Evolutionary conservation across 2,329 filamentous ascomycete species (phyloP).

Genomic region (Penicillium hordei): DNA sequence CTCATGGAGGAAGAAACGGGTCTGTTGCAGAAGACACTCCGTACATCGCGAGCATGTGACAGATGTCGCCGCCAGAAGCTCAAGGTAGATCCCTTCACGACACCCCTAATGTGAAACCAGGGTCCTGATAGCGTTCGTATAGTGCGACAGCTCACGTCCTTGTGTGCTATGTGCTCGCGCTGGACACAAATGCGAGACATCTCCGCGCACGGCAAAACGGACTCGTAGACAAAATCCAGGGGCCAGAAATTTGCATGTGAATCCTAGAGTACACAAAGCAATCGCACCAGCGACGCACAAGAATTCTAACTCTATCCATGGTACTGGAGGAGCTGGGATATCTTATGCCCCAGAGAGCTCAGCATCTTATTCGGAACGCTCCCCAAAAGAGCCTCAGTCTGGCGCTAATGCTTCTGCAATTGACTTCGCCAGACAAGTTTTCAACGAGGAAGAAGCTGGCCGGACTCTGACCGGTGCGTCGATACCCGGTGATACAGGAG

Average conservation of each 20-base stretch:
- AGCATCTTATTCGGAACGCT: neutral
- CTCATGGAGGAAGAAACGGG: neutral
- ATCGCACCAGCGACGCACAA: slow-evolving; percentile 1
- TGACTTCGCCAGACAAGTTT: slow-evolving; percentile 23
- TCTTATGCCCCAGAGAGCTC: neutral
- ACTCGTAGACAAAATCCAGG: neutral
- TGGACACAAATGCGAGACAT: slow-evolving; percentile 19
- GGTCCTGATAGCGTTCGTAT: neutral
- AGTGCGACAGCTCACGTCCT: slow-evolving; percentile 55
- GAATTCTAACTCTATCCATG: neutral
- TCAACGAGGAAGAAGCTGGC: slow-evolving; percentile 20
- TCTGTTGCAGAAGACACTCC: neutral
- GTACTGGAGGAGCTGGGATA: neutral
- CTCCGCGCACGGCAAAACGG: slow-evolving; percentile 1
- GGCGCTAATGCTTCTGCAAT: slow-evolving; percentile 22
- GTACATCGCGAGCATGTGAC: slow-evolving; percentile 19
- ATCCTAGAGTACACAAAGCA: neutral
- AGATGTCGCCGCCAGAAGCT: slow-evolving; percentile 24
- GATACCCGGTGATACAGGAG: slow-evolving; percentile 18
- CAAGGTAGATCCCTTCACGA: slow-evolving; percentile 33
- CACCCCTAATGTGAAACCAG: slow-evolving; percentile 37
- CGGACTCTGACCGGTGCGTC: slow-evolving; percentile 16
- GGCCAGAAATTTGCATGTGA: neutral
- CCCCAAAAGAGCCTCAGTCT: slow-evolving; percentile 16
- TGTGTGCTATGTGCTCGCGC: slow-evolving; percentile 21